phyloP scores from a whole-genome alignment of 2,329 filamentous ascomycete species.

The Botrytis squamosa region DNA sequence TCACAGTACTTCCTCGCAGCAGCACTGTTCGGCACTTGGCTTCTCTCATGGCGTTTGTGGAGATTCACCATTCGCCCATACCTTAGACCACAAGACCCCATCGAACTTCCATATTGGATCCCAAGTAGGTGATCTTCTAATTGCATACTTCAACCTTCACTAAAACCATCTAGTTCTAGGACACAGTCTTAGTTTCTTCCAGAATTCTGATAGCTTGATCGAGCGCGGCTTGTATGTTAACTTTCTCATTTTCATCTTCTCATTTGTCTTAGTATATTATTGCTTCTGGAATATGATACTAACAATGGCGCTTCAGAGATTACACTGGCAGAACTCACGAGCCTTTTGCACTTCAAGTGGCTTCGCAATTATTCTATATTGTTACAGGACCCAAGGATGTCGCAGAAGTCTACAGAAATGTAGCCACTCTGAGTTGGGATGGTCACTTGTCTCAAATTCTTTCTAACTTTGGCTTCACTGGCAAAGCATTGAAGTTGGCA shows the following conservation, averaged over 20 bases:
- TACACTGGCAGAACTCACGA: constrained; percentile 3
- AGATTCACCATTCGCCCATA: constrained; percentile 15
- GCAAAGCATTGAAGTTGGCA: constrained; percentile 8
- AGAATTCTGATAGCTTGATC: constrained; percentile 9
- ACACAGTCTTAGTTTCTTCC: constrained; percentile 9
- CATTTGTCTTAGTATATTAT: neutral
- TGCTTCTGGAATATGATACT: neutral
- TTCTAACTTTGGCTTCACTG: constrained; percentile 9
- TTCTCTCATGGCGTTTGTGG: constrained; percentile 18
- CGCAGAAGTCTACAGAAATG: constrained; percentile 11
- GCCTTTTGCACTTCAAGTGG: constrained; percentile 10
- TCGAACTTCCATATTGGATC: constrained; percentile 21
- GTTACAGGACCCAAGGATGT: constrained; percentile 2
- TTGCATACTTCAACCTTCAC: neutral
- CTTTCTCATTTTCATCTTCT: neutral
- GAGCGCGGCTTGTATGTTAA: constrained; percentile 1
- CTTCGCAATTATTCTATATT: constrained; percentile 12
- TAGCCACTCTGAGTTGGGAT: constrained; percentile 10
- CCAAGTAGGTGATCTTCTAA: constrained; percentile 8
- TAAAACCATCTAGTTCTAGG: neutral
- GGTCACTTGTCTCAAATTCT: constrained; percentile 13
- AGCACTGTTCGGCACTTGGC: constrained; percentile 1
- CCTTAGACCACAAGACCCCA: constrained; percentile 13
- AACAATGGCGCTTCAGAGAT: neutral
- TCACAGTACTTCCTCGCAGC: neutral